These are phyloP conservation scores for Penicillium subrubescens DNA, from an alignment of 495 filamentous ascomycete species.

Conservation along the genomic window DNA sequence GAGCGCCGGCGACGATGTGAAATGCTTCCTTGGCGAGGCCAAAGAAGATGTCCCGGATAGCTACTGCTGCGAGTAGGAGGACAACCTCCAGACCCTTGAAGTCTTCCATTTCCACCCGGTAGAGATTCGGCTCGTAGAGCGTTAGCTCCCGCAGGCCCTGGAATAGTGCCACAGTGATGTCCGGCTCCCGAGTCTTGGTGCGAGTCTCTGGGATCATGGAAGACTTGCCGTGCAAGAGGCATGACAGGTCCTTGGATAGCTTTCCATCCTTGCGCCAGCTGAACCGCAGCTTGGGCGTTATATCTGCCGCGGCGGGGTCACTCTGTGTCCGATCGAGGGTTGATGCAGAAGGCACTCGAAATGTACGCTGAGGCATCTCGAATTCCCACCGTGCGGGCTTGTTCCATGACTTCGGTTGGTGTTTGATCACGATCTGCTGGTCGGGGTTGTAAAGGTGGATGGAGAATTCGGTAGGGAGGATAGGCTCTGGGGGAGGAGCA, in stretches of 20 bases:
- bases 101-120: conserved; percentile 90
- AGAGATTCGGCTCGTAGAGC: conserved; percentile 89
- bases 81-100: conserved; percentile 91
- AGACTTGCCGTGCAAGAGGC: conserved; percentile 75
- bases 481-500: conserved; percentile 70
- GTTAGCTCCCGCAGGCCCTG: conserved; percentile 68
- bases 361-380: conserved; percentile 84
- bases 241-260: conserved; percentile 80
- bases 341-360: conserved; percentile 75
- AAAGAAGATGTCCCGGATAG: conserved; percentile 87
- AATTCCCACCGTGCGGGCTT: conserved; percentile 84
- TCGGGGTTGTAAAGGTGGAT: conserved; percentile 95
- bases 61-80: conserved; percentile 76
- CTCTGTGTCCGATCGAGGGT: conserved; percentile 73
- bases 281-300: conserved; percentile 80
- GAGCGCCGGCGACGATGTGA: conserved; percentile 59
- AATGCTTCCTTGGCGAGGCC: conserved; percentile 69
- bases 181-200: conserved; percentile 82
- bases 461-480: conserved; percentile 75
- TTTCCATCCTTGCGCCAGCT: conserved; percentile 91
- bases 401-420: conserved; percentile 75
- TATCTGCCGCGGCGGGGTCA: conserved; percentile 65
- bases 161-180: conserved; percentile 90
- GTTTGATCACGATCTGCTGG: conserved; percentile 71
- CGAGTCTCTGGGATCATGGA: conserved; percentile 61